Base-by-base conservation (phyloP, 2,329 filamentous ascomycete species). In the Fusarium algeriense region DNA sequence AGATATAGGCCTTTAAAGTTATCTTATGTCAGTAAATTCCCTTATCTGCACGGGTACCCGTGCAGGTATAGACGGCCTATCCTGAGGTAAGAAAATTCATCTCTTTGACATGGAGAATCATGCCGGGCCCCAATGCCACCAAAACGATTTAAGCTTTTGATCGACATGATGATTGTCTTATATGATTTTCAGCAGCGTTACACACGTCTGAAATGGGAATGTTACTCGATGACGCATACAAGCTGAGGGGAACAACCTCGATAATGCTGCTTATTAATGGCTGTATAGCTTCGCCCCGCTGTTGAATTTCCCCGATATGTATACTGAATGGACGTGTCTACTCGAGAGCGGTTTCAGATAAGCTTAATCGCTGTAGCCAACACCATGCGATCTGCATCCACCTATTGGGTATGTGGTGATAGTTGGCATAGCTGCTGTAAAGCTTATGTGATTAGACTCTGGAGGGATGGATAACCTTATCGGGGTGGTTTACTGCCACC, bases 361-460 rank as follows among this genome's bases (percentile, higher is more conserved):
- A 46, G 52, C 38, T 55, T 55, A 46, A 46, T 35, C 30, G 12
- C 20, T 28, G 46, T 46, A n/a, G 52, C n/a, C 52, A 45, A 55
- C 28, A 45, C n/a, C n/a, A 23, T 19, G 28, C 12, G 20, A 46
- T n/a, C 23, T 52, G 20, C 23, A 26, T 52, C 35, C 32, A n/a
- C 28, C 20, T 15, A 55, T 19, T 34, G 9, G 38, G 30, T n/a
- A 34, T 32, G 40, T 9, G 38, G 48, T 34, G 20, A 26, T 48
- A 15, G 28, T 55, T 32, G 34, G 28, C 30, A 23, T 15, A 34
- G 10, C 30, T 32, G 13, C 26, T 55, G n/a, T 15, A 55, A 46
- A 55, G 52, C n/a, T 26, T 55, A n/a, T 55, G 40, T 35, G 17
- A n/a, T 35, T 48, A 35, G 40, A n/a, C 52, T 55, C 17, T 23